Conservation (phyloP, 2,329 filamentous ascomycete genomes). For the Phyllachora maydis region DNA sequence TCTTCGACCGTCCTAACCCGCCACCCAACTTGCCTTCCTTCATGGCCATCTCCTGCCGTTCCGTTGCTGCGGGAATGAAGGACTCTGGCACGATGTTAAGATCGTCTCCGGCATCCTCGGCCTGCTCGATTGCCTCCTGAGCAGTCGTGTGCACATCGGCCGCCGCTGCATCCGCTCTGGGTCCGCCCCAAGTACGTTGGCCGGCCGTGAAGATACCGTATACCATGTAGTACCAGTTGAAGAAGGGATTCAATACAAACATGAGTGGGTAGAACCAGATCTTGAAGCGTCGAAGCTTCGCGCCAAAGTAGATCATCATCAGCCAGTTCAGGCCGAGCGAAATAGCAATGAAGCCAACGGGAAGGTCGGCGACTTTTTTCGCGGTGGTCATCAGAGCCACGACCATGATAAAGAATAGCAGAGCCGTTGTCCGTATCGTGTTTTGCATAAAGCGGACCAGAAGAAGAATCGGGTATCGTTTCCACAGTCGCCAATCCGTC, state of each 20-base stretch:
- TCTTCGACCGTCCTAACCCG: conserved; percentile 25
- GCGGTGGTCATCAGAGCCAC: conserved; percentile 72
- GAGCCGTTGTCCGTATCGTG: conserved; percentile 81
- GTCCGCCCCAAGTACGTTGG: conserved; percentile 88
- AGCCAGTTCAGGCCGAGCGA: conserved; percentile 86
- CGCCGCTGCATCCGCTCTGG: conserved; percentile 68
- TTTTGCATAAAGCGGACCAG: conserved; percentile 86
- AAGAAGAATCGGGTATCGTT: conserved; percentile 69
- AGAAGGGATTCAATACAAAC: conserved; percentile 89
- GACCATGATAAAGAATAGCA: conserved; percentile 87
- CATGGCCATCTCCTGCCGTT: conserved; percentile 11
- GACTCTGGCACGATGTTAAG: conserved; percentile 78
- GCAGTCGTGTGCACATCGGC: conserved; percentile 60
- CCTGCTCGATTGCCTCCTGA: conserved; percentile 66
- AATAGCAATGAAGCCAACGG: conserved; percentile 82
- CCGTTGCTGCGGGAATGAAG: conserved; percentile 41
- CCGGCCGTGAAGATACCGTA: conserved; percentile 92
- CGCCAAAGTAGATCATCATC: conserved; percentile 90
- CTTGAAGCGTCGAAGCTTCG: conserved; percentile 74
- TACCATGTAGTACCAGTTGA: conserved; percentile 98
- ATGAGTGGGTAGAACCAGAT: conserved; percentile 89
- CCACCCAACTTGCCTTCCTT: conserved; percentile 9
- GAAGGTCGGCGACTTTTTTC: conserved; percentile 57
- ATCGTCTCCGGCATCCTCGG: conserved; percentile 63
- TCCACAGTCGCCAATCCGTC: conserved; percentile 84